Evolutionary conservation across 352 stramenopile species (phyloP).

Genomic region (Globisporangium cylindrosporum): DNA sequence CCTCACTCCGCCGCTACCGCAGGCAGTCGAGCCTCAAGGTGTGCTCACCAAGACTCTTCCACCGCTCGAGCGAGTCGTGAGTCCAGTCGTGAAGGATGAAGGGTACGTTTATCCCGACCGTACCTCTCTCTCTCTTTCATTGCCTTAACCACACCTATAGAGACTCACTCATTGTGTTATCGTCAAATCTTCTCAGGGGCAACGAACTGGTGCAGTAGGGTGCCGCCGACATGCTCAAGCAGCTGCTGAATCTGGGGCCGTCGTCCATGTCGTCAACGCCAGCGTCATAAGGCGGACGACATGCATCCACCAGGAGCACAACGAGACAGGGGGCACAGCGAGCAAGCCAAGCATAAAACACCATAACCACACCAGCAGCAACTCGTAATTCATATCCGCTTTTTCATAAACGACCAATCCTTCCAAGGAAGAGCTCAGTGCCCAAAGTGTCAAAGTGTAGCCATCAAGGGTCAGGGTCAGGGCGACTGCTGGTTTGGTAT

Average conservation of each 20-base stretch:
- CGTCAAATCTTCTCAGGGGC: not conserved
- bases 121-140: not conserved
- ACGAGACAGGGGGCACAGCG: not conserved
- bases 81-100: constrained; percentile 1
- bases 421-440: not conserved
- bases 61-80: not conserved
- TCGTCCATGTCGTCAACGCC: not conserved
- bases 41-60: constrained; percentile 5
- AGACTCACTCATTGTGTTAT: not conserved
- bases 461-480: not conserved
- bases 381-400: not conserved
- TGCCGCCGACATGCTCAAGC: constrained; percentile 15
- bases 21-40: not conserved
- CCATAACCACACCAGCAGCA: not conserved
- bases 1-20: not conserved
- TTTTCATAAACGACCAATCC: not conserved
- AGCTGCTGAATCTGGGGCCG: constrained; percentile 10
- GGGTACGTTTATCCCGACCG: not conserved
- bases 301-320: not conserved
- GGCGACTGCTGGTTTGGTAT: not conserved
- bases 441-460: not conserved
- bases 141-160: not conserved
- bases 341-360: not conserved
- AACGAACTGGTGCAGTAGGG: not conserved
- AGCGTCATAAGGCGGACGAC: constrained; percentile 1